phyloP scores from a whole-genome alignment of 1,284 basidiomycete species.

The Malassezia brasiliensis region DNA sequence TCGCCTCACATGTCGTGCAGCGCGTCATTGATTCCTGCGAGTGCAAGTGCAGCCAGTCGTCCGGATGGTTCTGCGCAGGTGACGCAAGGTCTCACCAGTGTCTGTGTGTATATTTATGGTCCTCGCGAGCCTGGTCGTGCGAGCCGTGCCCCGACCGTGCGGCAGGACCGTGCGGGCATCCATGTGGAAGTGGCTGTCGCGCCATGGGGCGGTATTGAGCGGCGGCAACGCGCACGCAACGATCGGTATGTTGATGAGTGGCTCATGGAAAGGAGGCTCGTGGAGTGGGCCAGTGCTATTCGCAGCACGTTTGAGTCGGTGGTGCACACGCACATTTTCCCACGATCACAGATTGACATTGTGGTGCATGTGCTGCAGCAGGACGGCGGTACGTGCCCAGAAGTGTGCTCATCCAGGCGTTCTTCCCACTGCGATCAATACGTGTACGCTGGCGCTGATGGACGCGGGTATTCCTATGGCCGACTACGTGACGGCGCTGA shows the following conservation, averaged over 20 bases:
- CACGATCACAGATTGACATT: slow-evolving; percentile 85
- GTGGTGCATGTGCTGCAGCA: slow-evolving; percentile 84
- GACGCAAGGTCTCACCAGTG: slow-evolving; percentile 79
- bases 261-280: slow-evolving; percentile 60
- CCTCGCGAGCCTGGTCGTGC: slow-evolving; percentile 63
- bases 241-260: slow-evolving; percentile 17
- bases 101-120: slow-evolving; percentile 76
- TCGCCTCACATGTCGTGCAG: slow-evolving; percentile 56
- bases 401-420: slow-evolving; percentile 53
- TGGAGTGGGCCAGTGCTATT: slow-evolving; percentile 76
- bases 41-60: slow-evolving; percentile 36
- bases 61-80: slow-evolving; percentile 75
- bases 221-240: slow-evolving; percentile 61
- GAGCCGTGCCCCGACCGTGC: slow-evolving; percentile 39
- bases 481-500: slow-evolving; percentile 80
- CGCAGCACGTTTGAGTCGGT: slow-evolving; percentile 93
- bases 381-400: slow-evolving; percentile 59
- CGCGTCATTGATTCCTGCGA: slow-evolving; percentile 3
- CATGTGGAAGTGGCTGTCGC: slow-evolving; percentile 55
- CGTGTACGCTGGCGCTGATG: slow-evolving; percentile 79
- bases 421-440: slow-evolving; percentile 88
- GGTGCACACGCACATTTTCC: slow-evolving; percentile 78
- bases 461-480: slow-evolving; percentile 79
- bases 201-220: slow-evolving; percentile 70
- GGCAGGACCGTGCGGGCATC: slow-evolving; percentile 55